Conservation (phyloP, 2,329 filamentous ascomycete species). For the Xylariomycetidae sp. region DNA sequence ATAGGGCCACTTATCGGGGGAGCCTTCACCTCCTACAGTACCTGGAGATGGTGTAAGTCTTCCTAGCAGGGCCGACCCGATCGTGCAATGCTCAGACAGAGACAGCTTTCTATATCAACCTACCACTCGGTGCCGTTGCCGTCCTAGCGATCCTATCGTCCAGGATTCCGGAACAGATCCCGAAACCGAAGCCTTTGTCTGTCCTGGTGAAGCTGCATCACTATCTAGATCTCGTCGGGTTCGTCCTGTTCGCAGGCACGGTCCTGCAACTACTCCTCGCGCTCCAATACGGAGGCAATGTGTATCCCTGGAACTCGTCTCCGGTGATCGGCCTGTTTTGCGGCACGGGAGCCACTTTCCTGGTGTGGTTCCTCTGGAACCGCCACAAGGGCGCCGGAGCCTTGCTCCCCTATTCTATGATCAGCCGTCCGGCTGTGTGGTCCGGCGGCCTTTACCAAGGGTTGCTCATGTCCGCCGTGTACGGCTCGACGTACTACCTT, state of each 20-base stretch:
- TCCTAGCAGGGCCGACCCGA: neutral
- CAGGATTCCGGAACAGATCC: conserved; percentile 10
- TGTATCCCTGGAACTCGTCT: conserved; percentile 22
- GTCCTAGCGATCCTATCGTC: conserved; percentile 1
- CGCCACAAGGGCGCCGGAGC: conserved; percentile 14
- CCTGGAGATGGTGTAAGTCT: conserved; percentile 14
- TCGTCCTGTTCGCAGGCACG: conserved; percentile 22
- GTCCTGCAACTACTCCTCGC: conserved; percentile 25
- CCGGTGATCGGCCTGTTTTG: conserved; percentile 18
- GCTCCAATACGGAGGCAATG: conserved; percentile 24
- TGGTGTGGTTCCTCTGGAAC: conserved; percentile 19
- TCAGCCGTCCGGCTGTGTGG: conserved; percentile 10
- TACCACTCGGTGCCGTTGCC: conserved; percentile 11
- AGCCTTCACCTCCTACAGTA: conserved; percentile 7
- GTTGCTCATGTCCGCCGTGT: conserved; percentile 13
- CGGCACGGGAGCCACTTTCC: conserved; percentile 9
- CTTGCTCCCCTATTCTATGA: conserved; percentile 13
- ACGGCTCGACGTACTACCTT: conserved; percentile 13
- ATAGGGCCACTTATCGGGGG: conserved; percentile 9
- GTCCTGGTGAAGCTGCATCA: conserved; percentile 7
- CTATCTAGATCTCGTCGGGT: conserved; percentile 13
- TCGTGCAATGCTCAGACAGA: neutral
- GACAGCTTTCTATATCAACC: conserved; percentile 14
- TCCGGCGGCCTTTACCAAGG: conserved; percentile 9
- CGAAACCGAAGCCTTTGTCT: conserved; percentile 1